Evolutionary conservation across 2,329 filamentous ascomycete species (phyloP).

Genomic region (Xylariomycetidae sp.): DNA sequence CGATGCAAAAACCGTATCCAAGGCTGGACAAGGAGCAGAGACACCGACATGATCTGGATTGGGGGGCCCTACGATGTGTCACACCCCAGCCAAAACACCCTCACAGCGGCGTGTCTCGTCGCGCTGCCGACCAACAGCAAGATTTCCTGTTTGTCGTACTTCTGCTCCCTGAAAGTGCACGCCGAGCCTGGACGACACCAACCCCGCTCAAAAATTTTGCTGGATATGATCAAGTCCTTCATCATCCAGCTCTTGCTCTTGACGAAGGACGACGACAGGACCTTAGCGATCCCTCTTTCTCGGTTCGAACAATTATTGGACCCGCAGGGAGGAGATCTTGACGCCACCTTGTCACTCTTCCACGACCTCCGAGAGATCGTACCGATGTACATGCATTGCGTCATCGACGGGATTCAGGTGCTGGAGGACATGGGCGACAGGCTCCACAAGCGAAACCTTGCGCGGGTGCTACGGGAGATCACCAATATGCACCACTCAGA

Average conservation of each 20-base stretch:
- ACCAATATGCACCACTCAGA: too few relatives aligned
- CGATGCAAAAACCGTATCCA: too few relatives aligned
- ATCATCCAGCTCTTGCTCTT: constrained; percentile 1
- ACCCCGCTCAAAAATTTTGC: neutral
- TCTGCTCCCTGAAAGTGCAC: too few relatives aligned
- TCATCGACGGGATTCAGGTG: neutral
- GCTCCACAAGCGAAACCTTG: neutral
- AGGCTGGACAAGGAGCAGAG: neutral
- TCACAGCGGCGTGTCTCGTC: neutral
- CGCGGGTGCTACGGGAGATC: neutral
- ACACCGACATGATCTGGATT: neutral
- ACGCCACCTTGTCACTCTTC: neutral
- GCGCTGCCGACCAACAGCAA: too few relatives aligned
- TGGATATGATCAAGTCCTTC: constrained; percentile 1
- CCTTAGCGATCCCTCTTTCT: too few relatives aligned
- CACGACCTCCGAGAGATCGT: neutral
- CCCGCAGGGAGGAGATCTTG: too few relatives aligned
- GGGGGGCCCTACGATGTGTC: neutral
- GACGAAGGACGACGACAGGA: too few relatives aligned
- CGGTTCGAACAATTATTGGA: too few relatives aligned
- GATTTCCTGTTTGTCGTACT: too few relatives aligned
- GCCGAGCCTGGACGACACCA: too few relatives aligned
- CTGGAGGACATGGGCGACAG: neutral
- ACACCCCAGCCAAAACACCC: neutral
- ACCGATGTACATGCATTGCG: neutral